Percentiles rank a stretch among this genome's conserved stretches.
phyloP scores from a whole-genome alignment of 495 filamentous ascomycete genomes.

The Xylaria grammica region DNA sequence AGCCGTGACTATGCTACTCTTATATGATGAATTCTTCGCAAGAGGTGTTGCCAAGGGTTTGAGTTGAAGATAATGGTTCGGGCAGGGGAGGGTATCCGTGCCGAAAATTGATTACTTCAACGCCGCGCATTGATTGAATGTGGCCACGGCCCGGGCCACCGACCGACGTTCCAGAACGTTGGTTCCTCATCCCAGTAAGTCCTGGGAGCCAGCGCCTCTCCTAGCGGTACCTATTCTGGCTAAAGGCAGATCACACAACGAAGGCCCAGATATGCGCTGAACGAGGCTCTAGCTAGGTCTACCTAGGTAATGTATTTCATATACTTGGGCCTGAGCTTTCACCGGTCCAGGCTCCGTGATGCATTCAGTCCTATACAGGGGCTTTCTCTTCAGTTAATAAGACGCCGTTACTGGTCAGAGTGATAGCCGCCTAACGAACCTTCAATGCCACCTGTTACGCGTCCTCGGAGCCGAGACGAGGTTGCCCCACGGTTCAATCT shows the following conservation, averaged over 20 bases:
- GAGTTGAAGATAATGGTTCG: not conserved
- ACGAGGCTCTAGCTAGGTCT: slow-evolving; percentile 3
- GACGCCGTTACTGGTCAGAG: no score
- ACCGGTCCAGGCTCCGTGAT: slow-evolving; percentile 4
- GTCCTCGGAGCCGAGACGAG: not conserved
- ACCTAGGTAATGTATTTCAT: not conserved
- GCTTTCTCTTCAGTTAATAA: not conserved
- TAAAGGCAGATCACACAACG: slow-evolving; percentile 55
- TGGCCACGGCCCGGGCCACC: slow-evolving; percentile 46
- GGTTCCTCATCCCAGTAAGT: slow-evolving; percentile 15
- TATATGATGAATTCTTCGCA: not conserved
- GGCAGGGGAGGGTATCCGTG: slow-evolving; percentile 5
- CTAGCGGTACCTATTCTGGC: slow-evolving; percentile 48
- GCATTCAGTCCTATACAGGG: not conserved
- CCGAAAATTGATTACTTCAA: slow-evolving; percentile 12
- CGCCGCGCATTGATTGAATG: slow-evolving; percentile 15
- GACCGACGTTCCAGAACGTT: slow-evolving; percentile 51
- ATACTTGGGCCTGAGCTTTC: not conserved
- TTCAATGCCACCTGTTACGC: not conserved
- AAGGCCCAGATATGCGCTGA: slow-evolving; percentile 29
- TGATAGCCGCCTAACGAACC: not conserved
- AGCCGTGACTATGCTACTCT: not conserved
- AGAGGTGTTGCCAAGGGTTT: not conserved
- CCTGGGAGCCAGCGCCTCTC: slow-evolving; percentile 19
- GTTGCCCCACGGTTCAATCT: not conserved